Base-by-base conservation (phyloP, 805 yeast species). In the Brettanomyces naardenensis region DNA sequence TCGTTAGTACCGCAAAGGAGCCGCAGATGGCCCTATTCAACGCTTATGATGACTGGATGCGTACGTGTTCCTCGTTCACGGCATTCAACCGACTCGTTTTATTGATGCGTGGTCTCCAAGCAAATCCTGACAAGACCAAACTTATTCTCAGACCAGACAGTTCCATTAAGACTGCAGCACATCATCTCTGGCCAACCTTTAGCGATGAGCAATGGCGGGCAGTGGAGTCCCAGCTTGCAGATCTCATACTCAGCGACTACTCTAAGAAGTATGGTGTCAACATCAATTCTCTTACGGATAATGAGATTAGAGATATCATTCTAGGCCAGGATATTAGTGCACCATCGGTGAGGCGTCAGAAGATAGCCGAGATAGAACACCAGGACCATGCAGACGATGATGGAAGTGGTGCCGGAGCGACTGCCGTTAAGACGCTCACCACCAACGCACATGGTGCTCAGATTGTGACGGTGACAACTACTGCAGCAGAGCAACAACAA, bases 371-470 rank as follows among this genome's bases (percentile, higher is more conserved):
- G 41, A 68, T 86, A 36, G 88, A 80, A 37, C 71, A 71, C 6
- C 69, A 64, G 11, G 62, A 61, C 15, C 42, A 51, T 2, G 66
- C 65, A 11, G 68, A 69, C 41, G 31, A 7, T 9, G 14, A 7
- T 28, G 31, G 14, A 7, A 21, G 21, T 17, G 33, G 21, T 6
- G 15, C 10, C 10, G 13, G 21, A n/a, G 19, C 10, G 21, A 75
- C 88, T 1, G 92, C 95, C 0, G 70, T 80, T 48, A 88, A 86
- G 49, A 78, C 95, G 0, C 81, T 79, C 40, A 83, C 95, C 0
- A 78, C 79, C 19, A 92, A 87, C 53, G 95, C 85, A 2, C 97
- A 89, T 52, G 99, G 99, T 25, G 98, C 92, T 54, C 94, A 89
- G 50, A 90, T 92, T 51, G 81, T 84, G 30, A 90, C 95, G 0